Conservation (phyloP, 768 basidiomycete genomes). For the Russula lepida region DNA sequence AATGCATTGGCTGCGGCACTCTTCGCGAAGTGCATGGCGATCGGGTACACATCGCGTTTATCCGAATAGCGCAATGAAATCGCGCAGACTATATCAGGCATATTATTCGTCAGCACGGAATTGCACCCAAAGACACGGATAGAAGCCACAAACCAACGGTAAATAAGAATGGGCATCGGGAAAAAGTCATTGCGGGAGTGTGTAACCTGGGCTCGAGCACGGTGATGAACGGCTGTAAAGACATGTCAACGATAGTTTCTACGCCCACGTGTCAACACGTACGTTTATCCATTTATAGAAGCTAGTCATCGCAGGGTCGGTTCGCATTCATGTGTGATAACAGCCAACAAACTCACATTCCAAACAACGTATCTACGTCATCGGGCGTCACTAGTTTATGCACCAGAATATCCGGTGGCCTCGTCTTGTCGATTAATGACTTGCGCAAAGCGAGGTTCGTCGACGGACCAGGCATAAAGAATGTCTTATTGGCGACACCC, state of each 20-base stretch:
- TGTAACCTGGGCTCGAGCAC: constrained; percentile 78
- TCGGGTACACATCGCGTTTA: constrained; percentile 59
- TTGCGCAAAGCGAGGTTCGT: constrained; percentile 63
- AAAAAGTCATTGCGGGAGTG: constrained; percentile 71
- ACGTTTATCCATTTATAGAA: constrained; percentile 68
- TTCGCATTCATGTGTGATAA: not conserved
- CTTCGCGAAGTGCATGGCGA: constrained; percentile 68
- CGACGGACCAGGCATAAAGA: constrained; percentile 75
- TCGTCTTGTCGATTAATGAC: constrained; percentile 65
- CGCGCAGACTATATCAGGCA: constrained; percentile 56
- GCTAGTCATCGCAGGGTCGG: constrained; percentile 30
- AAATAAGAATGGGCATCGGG: constrained; percentile 85
- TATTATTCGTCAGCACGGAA: not conserved
- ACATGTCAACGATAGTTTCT: constrained; percentile 31
- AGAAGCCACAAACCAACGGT: constrained; percentile 62
- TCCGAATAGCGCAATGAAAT: constrained; percentile 76
- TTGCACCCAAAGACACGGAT: not conserved
- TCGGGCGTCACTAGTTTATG: constrained; percentile 70
- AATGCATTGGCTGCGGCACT: constrained; percentile 70
- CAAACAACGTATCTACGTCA: constrained; percentile 77
- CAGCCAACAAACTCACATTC: constrained; percentile 48
- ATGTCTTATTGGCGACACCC: constrained; percentile 76
- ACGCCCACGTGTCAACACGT: not conserved
- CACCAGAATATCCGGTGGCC: constrained; percentile 72
- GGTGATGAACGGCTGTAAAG: constrained; percentile 69